These are phyloP conservation scores for Bruguiera gymnorhiza DNA, from an alignment of 345 rosid genomes.

Conservation along the genomic window DNA sequence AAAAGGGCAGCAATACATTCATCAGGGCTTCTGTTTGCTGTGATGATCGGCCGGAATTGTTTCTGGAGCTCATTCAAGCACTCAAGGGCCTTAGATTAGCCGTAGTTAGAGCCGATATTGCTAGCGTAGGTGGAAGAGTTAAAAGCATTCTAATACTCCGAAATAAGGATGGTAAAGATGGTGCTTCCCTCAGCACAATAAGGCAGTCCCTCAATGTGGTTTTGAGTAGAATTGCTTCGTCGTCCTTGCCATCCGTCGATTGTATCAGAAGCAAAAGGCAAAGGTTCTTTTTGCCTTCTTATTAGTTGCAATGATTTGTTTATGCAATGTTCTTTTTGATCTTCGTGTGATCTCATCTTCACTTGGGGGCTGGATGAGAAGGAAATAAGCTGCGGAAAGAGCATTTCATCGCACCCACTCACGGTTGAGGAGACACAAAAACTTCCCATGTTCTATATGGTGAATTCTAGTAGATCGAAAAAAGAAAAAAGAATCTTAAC, in stretches of 20 bases:
- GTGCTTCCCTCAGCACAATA: constrained; percentile 31
- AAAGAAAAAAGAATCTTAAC: no score
- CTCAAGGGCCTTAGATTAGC: constrained; percentile 48
- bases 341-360: no score
- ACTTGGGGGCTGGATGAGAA: no score
- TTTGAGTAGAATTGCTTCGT: constrained; percentile 45
- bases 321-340: no score
- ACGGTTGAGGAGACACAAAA: no score
- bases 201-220: constrained; percentile 48
- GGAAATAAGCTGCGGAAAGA: no score
- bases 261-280: constrained; percentile 88
- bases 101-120: constrained; percentile 54
- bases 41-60: constrained; percentile 77
- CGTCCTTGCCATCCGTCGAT: constrained; percentile 38
- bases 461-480: no score
- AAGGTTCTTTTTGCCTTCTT: constrained; percentile 67
- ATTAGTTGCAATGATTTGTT: constrained; percentile 6
- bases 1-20: constrained; percentile 14
- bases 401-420: no score
- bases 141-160: constrained; percentile 56
- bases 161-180: constrained; percentile 23
- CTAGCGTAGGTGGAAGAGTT: constrained; percentile 72
- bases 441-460: no score
- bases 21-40: constrained; percentile 75
- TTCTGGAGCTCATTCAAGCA: constrained; percentile 55